Base-by-base conservation (phyloP, 441 rosid genomes). In the Aquilaria agallochum region DNA sequence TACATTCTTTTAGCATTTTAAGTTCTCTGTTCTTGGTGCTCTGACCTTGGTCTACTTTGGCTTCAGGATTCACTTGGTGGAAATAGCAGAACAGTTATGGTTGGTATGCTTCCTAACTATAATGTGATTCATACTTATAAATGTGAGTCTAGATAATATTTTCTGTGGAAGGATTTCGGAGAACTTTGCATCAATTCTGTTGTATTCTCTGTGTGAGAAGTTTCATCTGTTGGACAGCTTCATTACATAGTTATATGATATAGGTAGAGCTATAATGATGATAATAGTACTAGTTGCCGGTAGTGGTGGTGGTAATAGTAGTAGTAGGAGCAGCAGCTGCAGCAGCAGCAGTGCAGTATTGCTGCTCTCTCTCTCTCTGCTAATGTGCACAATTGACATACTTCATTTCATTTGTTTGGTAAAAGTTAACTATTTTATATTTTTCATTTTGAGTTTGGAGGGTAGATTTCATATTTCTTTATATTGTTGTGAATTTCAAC, bases 1-100 rank as follows among this genome's bases (percentile, higher is more conserved):
- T 20, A 20, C 27, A 20, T 20, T 20, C 27, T 20, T 55, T 58
- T 27, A n/a, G 44, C 40, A 56, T 20, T 13, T 49, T 2, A 6
- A 10, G 14, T 40, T 45, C 48, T 63, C 11, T 11, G 30, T 50
- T 51, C 55, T 20, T 36, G 1, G 44, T n/a, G 20, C 58, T 73
- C 45, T 69, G 50, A 44, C 52, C 56, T 66, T 46, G 34, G 40
- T 67, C 49, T 13, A 44, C 49, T 50, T 69, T 8, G 53, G 5
- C 58, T 13, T 68, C 82, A 86, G 87, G 90, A 85, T 70, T 85
- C 90, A 50, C 85, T 85, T 64, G 90, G 90, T 65, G 87, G 90
- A 59, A 85, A 85, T 72, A 85, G 90, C 69, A 80, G 73, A 78
- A 85, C 90, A 5, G 79, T 80, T 63, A 85, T 85, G 90, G 82